phyloP scores from a whole-genome alignment of 495 filamentous ascomycete species.

The Penicillium flavigenum region DNA sequence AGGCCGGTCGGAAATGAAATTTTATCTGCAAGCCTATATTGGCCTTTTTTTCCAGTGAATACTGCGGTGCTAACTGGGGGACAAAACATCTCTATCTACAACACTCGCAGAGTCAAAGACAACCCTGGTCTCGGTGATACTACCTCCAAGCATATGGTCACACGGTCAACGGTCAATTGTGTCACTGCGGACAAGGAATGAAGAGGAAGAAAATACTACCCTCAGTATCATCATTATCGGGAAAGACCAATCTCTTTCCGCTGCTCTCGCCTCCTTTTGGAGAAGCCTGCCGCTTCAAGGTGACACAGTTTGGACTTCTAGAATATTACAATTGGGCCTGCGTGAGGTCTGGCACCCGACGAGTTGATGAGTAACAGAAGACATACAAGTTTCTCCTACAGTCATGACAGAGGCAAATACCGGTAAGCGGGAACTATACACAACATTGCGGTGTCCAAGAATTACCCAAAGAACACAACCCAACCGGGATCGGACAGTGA shows the following conservation, averaged over 20 bases:
- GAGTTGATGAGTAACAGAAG: conserved; percentile 25
- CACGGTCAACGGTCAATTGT: conserved; percentile 12
- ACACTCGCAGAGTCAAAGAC: conserved; percentile 4
- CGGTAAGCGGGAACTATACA: conserved; percentile 6
- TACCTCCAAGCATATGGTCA: conserved; percentile 12
- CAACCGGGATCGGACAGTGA: conserved; percentile 18
- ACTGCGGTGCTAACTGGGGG: not conserved
- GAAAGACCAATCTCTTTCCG: conserved; percentile 7
- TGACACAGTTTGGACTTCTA: conserved; percentile 21
- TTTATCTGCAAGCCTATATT: not conserved
- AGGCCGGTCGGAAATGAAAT: not conserved
- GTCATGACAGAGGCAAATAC: not conserved
- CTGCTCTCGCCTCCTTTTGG: conserved; percentile 7
- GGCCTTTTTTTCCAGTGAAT: not conserved
- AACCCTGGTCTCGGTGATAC: conserved; percentile 14
- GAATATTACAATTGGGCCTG: conserved; percentile 27
- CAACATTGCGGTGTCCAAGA: conserved; percentile 7
- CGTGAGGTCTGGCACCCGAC: conserved; percentile 11
- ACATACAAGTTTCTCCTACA: conserved; percentile 20
- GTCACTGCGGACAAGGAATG: conserved; percentile 9
- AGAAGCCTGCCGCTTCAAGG: conserved; percentile 1
- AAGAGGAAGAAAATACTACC: conserved; percentile 13
- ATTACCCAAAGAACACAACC: conserved; percentile 4
- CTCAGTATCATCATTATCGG: not conserved
- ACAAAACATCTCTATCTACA: not conserved